A percentile compares a stretch with the other conserved stretches of the same genome.
Conservation (phyloP, 345 rosid species). For the Viola odorata region DNA sequence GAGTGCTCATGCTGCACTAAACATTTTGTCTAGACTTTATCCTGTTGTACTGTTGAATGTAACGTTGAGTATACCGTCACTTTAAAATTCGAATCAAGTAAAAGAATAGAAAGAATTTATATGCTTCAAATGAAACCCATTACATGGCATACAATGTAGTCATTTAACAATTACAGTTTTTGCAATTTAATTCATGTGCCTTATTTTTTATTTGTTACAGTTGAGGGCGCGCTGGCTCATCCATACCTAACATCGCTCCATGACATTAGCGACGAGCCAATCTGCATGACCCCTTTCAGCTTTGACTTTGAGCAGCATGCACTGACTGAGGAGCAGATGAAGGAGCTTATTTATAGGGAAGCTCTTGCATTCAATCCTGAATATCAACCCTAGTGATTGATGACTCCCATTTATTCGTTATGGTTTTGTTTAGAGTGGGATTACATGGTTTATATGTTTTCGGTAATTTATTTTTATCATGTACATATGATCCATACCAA, state of each 20-base stretch:
- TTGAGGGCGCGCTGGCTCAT: slow-evolving; percentile 79
- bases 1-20: too few relatives aligned
- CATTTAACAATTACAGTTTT: too few relatives aligned
- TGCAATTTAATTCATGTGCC: background rate
- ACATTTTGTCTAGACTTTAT: too few relatives aligned
- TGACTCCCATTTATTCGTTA: background rate
- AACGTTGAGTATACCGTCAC: too few relatives aligned
- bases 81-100: too few relatives aligned
- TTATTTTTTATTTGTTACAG: slow-evolving; percentile 24
- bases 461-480: slow-evolving; percentile 20
- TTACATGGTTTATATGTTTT: slow-evolving; percentile 12
- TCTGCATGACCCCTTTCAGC: slow-evolving; percentile 61
- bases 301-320: slow-evolving; percentile 72
- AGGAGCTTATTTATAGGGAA: slow-evolving; percentile 73
- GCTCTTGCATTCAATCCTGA: slow-evolving; percentile 82
- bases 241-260: slow-evolving; percentile 61
- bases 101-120: too few relatives aligned
- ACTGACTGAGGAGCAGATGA: slow-evolving; percentile 66
- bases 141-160: too few relatives aligned
- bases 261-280: slow-evolving; percentile 71
- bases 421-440: slow-evolving; percentile 13
- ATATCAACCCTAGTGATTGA: slow-evolving; percentile 34
- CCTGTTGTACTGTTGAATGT: too few relatives aligned
- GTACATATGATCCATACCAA: slow-evolving; percentile 38
- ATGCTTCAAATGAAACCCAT: too few relatives aligned